These are phyloP conservation scores for Aspergillus thermomutatus DNA, from an alignment of 2,329 filamentous ascomycete genomes.

Conservation along the genomic window DNA sequence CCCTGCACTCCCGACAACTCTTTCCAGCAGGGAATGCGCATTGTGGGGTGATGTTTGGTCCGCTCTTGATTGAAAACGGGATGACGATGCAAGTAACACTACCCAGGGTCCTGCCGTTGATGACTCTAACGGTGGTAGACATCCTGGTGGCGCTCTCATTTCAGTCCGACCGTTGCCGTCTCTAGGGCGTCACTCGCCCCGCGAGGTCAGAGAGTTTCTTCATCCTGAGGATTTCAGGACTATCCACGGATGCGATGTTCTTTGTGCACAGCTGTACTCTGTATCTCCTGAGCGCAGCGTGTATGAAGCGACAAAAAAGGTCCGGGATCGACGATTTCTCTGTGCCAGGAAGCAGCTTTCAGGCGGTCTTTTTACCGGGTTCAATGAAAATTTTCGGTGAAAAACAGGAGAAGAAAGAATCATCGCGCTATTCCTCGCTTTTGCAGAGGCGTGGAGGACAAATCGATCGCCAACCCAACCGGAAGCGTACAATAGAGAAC, in stretches of 20 bases:
- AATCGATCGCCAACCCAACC: neutral
- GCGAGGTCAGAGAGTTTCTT: constrained; percentile 5
- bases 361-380: constrained; percentile 3
- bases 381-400: neutral
- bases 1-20: constrained; percentile 1
- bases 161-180: constrained; percentile 2
- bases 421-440: neutral
- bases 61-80: constrained; percentile 5
- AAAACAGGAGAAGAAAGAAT: neutral
- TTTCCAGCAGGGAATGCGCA: constrained; percentile 7
- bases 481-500: neutral
- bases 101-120: too few species aligned
- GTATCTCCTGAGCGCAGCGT: constrained; percentile 3
- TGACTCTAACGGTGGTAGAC: too few species aligned
- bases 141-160: constrained; percentile 5
- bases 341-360: constrained; percentile 6
- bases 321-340: constrained; percentile 2
- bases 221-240: constrained; percentile 1
- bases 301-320: constrained; percentile 1
- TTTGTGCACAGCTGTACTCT: constrained; percentile 1
- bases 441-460: neutral
- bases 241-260: constrained; percentile 2
- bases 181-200: constrained; percentile 1
- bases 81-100: constrained; percentile 4
- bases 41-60: constrained; percentile 6